These are phyloP conservation scores for Proliferodiscus dingleyae DNA, from an alignment of 2,329 filamentous ascomycete species.

Conservation along the genomic window DNA sequence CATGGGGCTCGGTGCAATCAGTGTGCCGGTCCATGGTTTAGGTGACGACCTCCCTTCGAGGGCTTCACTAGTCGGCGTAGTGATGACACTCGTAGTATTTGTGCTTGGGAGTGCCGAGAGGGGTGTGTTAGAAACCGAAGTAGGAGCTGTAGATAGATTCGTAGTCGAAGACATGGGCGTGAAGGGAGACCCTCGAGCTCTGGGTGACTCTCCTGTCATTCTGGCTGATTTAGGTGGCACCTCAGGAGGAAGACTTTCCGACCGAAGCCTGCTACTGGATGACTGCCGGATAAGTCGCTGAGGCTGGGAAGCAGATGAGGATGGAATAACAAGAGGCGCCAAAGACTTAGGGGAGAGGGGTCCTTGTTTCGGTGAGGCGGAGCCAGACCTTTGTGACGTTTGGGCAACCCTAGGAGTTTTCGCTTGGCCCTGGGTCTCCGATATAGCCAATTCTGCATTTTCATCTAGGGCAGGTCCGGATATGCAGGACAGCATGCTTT, in stretches of 20 bases:
- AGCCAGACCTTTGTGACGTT: conserved; percentile 11
- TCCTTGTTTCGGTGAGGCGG: conserved; percentile 31
- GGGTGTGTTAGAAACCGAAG: conserved; percentile 20
- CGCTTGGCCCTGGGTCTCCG: conserved; percentile 7
- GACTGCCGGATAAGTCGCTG: conserved; percentile 15
- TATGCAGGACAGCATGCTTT: conserved; percentile 31
- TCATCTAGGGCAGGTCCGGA: conserved; percentile 33
- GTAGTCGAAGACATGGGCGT: conserved; percentile 38
- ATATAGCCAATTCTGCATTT: conserved; percentile 28
- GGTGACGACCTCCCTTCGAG: conserved; percentile 16
- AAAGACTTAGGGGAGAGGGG: conserved; percentile 51
- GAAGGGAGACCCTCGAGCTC: conserved; percentile 35
- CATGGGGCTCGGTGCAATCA: conserved; percentile 4
- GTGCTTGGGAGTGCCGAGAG: conserved; percentile 9
- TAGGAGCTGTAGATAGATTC: conserved; percentile 21
- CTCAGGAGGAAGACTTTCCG: conserved; percentile 41
- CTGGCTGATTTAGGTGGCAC: conserved; percentile 37
- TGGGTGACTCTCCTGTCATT: conserved; percentile 43
- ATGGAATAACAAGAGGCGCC: conserved; percentile 53
- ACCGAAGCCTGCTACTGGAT: conserved; percentile 39
- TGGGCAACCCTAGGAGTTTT: conserved; percentile 7
- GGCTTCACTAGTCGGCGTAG: neutral
- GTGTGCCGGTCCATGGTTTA: conserved; percentile 18
- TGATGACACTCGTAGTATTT: neutral
- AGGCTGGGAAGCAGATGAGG: conserved; percentile 12